Conservation (phyloP, 768 basidiomycete species). For the Fibroporia radiculosa region DNA sequence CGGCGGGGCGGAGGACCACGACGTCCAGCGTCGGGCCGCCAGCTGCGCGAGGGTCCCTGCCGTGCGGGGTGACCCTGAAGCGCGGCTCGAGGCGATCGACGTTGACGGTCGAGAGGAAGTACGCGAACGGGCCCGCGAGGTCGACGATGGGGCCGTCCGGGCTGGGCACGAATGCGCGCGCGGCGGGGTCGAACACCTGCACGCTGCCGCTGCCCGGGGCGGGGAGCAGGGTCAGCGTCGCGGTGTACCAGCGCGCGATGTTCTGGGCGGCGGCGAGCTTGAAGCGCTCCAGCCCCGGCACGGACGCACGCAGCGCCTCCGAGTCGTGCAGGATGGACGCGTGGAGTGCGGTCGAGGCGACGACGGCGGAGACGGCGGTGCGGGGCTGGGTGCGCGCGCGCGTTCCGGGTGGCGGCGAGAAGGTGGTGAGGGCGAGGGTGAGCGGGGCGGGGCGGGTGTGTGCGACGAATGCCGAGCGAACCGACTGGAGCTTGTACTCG, state of each 20-base stretch:
- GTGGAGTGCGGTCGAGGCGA: constrained; percentile 80
- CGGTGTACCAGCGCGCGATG: constrained; percentile 61
- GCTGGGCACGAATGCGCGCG: constrained; percentile 39
- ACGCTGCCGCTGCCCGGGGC: constrained; percentile 32
- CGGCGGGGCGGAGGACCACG: constrained; percentile 64
- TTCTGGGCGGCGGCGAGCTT: constrained; percentile 79
- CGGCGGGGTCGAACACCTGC: constrained; percentile 52
- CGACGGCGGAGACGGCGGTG: constrained; percentile 59
- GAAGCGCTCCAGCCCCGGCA: constrained; percentile 81
- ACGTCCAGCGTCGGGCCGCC: constrained; percentile 53
- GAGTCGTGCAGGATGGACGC: constrained; percentile 80
- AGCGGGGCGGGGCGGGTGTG: constrained; percentile 21
- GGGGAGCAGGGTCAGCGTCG: constrained; percentile 50
- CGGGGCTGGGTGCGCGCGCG: constrained; percentile 7
- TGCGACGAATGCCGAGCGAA: constrained; percentile 41
- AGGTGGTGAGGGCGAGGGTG: constrained; percentile 45
- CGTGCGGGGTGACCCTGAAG: constrained; percentile 71
- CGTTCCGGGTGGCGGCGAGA: constrained; percentile 26
- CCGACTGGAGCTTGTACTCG: constrained; percentile 45
- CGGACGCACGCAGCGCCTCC: constrained; percentile 56
- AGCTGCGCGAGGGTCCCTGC: constrained; percentile 35
- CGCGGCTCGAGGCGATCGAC: constrained; percentile 80
- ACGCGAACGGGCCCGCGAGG: constrained; percentile 73
- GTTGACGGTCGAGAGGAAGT: constrained; percentile 77
- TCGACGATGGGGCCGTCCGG: constrained; percentile 32